Evolutionary conservation across 306 rosid genomes (phyloP).

Genomic region (Cajanus cajan): DNA sequence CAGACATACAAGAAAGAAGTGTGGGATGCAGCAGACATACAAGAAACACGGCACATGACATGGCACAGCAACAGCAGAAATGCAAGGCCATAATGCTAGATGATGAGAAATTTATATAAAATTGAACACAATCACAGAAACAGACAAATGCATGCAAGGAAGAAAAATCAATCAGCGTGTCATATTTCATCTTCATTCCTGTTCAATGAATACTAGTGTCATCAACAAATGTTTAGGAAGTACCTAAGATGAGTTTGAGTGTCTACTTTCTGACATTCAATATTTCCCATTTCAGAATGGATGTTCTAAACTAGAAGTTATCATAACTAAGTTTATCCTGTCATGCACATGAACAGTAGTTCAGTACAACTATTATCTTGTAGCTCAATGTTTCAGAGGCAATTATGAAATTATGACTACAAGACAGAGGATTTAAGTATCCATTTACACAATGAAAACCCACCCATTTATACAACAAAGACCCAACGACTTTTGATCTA

Average conservation of each 20-base stretch:
- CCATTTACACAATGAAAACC: neutral
- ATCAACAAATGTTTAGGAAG: neutral
- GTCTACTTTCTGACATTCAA: neutral
- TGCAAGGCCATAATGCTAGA: neutral
- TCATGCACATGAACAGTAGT: neutral
- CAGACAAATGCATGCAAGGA: neutral
- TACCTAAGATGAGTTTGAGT: neutral
- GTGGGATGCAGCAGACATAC: neutral
- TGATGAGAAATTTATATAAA: neutral
- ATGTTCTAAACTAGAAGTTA: neutral
- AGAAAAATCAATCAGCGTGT: neutral
- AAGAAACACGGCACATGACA: neutral
- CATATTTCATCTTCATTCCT: neutral
- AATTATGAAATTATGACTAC: neutral
- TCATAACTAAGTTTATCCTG: neutral
- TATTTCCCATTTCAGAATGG: neutral
- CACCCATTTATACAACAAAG: neutral
- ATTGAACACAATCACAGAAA: neutral
- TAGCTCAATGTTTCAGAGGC: neutral
- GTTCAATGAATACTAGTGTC: neutral
- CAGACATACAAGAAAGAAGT: constrained; percentile 4
- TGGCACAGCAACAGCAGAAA: neutral
- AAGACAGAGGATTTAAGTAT: neutral
- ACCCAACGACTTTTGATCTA: neutral
- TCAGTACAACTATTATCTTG: neutral